Base-by-base conservation (phyloP, 2,329 filamentous ascomycete species). In the Exophiala alcalophila region DNA sequence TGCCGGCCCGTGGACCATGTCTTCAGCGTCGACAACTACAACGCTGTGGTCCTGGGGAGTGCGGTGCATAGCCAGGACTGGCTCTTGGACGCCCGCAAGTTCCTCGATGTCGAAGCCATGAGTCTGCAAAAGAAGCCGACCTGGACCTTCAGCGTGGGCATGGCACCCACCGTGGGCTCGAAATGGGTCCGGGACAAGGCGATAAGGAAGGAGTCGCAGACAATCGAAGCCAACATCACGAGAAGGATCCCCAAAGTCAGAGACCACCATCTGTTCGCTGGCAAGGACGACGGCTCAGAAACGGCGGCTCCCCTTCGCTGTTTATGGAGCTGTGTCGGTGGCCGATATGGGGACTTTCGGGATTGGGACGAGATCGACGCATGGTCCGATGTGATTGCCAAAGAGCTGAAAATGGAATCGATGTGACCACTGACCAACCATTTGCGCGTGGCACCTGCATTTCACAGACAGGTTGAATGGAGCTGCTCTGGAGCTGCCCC, bases 1-100 rank as follows among this genome's bases (percentile, higher is more conserved):
- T 52, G 49, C 23, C 33, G 49, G n/a, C 41, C 45, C 4, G 49
- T 52, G n/a, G 49, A 52, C 41, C 49, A 38, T 24, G 49, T 52
- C 9, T 49, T 31, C 42, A 49, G 45, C 27, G 49, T 52, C 25
- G 49, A 49, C 15, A 52, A 49, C 35, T 52, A 52, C 28, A 46
- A 35, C 15, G 49, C 49, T 11, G 49, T 52, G 28, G 49, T 52
- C 26, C 39, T 52, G 20, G 49, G 49, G 12, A 52, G 49, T 29
- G 45, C 49, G 10, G 39, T 52, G 19, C 41, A 49, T 14, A 24
- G 27, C 2, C 31, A 39, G 8, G 36, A 26, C 26, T 52, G 49
- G 49, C 42, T 52, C 6, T 16, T 49, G 11, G 49, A 52, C 35
- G 49, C 44, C 7, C 29, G 40, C n/a, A 46, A 42, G 33, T 52